A percentile compares a stretch with the other conserved stretches of the same genome.
Evolutionary conservation across 371 early-diverging fungal genomes (phyloP).

Genomic region (Saksenaea vasiformis): DNA sequence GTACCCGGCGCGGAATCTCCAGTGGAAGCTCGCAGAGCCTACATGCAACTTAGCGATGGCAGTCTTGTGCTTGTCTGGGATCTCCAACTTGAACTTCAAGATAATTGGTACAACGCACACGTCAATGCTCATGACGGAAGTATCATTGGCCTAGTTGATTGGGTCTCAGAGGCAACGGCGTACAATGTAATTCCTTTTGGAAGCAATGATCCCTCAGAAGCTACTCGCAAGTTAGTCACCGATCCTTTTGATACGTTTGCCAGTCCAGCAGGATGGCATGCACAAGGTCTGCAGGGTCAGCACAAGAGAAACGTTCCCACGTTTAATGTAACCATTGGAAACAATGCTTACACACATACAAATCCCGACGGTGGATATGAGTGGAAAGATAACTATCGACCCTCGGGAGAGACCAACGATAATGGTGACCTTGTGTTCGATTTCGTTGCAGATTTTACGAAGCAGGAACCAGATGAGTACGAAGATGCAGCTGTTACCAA

Average conservation of each 20-base stretch:
- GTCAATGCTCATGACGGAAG: constrained; percentile 75
- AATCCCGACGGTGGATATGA: constrained; percentile 50
- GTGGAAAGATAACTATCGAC: constrained; percentile 76
- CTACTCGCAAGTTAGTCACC: constrained; percentile 61
- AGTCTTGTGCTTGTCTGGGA: constrained; percentile 78
- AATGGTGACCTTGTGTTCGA: constrained; percentile 69
- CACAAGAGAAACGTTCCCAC: constrained; percentile 39
- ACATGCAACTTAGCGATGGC: constrained; percentile 60
- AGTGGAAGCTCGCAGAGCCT: constrained; percentile 58
- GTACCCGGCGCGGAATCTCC: constrained; percentile 64
- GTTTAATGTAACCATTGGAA: constrained; percentile 73
- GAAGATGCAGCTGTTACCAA: constrained; percentile 90
- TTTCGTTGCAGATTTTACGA: constrained; percentile 69
- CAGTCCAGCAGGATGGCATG: constrained; percentile 81
- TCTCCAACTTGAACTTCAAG: constrained; percentile 83
- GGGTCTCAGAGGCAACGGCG: constrained; percentile 78
- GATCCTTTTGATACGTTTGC: constrained; percentile 77
- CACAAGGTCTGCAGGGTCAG: constrained; percentile 36
- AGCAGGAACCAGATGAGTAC: constrained; percentile 70
- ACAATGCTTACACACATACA: constrained; percentile 55
- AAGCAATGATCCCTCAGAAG: constrained; percentile 81
- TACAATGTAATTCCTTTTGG: constrained; percentile 89
- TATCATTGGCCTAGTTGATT: constrained; percentile 80
- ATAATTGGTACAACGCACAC: constrained; percentile 90
- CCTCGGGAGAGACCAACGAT: constrained; percentile 53